Base-by-base conservation (phyloP, 1,284 basidiomycete genomes). In the Irpex sp. region DNA sequence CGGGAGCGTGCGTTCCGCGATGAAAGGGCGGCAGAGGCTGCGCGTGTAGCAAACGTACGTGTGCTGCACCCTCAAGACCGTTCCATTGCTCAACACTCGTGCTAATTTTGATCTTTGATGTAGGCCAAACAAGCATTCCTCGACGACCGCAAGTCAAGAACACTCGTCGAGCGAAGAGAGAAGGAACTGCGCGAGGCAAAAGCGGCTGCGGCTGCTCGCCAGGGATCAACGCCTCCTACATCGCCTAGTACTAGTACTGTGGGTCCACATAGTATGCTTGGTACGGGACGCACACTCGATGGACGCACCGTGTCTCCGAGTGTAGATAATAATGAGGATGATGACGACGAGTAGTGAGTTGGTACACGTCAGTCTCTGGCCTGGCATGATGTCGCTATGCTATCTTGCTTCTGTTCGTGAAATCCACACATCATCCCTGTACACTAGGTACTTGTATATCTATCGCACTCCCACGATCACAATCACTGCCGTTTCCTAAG, bases 91-190 rank as follows among this genome's bases (percentile, higher is more conserved):
- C n/a, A n/a, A n/a, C n/a, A n/a, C n/a, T n/a, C n/a, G n/a, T n/a
- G n/a, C n/a, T n/a, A n/a, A n/a, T n/a, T n/a, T n/a, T n/a, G n/a
- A n/a, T n/a, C n/a, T n/a, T n/a, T n/a, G n/a, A n/a, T n/a, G n/a
- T n/a, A 93, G 91, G 84, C 89, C 13, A 89, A 86, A 71, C 74
- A 89, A 52, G 87, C 88, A 1, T 92, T 85, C 72, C 80, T 91
- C 70, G 91, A 93, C 62, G 91, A 93, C 72, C 82, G 91, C 57
- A 85, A 80, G 71, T 74, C 77, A 3, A 86, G 85, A 70, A 72
- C 75, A 67, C 63, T 82, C 64, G 74, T 74, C 5, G 85, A 90
- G 65, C 78, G 87, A 70, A 79, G 83, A 66, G 89, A 92, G 67
- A 82, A 75, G 69, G 76, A 83, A 65, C 73, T 71, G 59, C 77